These are phyloP conservation scores for Aleurites moluccanus DNA, from an alignment of 441 rosid genomes.

Conservation along the genomic window DNA sequence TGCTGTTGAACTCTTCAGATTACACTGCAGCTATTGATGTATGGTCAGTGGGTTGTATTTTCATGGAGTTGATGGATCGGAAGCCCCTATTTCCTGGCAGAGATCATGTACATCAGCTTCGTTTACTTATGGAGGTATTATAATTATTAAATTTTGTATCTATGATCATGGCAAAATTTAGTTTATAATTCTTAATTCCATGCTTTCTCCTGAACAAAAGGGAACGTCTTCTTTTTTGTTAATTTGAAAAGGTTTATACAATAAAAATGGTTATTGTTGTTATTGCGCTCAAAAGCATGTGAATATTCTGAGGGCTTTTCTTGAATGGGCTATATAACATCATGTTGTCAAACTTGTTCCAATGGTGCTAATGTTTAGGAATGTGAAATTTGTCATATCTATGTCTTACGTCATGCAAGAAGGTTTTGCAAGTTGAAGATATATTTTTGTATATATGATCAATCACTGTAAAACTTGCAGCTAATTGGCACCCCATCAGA, in stretches of 20 bases:
- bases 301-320: background rate
- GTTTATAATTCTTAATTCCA: background rate
- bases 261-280: background rate
- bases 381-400: background rate
- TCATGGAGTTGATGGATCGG: conserved; percentile 73
- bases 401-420: background rate
- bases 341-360: background rate
- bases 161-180: background rate
- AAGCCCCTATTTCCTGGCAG: conserved; percentile 82
- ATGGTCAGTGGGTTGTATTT: conserved; percentile 93
- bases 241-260: background rate
- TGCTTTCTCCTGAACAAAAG: background rate
- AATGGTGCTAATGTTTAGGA: background rate
- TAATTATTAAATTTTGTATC: conserved; percentile 17
- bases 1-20: conserved; percentile 66
- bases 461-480: conserved; percentile 40
- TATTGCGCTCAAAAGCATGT: background rate
- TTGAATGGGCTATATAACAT: no score
- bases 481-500: conserved; percentile 83
- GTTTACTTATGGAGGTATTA: conserved; percentile 69
- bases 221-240: background rate
- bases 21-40: conserved; percentile 84
- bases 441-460: background rate
- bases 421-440: background rate
- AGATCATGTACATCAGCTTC: conserved; percentile 78